These are phyloP conservation scores for Ogataea hybrid DNA, from an alignment of 1,139 yeast species.

Conservation along the genomic window DNA sequence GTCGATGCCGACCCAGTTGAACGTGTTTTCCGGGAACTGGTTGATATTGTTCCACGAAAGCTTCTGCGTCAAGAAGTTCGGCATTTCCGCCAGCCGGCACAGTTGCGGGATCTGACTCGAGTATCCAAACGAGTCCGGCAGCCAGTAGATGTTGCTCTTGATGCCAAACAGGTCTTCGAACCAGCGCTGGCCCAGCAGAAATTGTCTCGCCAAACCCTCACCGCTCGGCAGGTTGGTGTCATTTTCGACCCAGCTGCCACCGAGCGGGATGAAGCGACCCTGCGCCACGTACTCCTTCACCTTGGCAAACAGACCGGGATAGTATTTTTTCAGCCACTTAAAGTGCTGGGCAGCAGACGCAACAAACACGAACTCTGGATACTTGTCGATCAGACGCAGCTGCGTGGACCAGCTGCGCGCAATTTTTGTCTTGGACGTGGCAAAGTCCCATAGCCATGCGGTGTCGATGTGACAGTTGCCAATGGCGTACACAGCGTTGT, in stretches of 20 bases:
- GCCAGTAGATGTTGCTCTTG: conserved; percentile 78
- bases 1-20: conserved; percentile 94
- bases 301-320: conserved; percentile 71
- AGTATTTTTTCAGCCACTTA: conserved; percentile 83
- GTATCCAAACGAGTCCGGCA: conserved; percentile 97
- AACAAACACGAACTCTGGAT: conserved; percentile 90
- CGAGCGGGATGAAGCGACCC: conserved; percentile 83
- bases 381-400: conserved; percentile 75
- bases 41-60: conserved; percentile 95
- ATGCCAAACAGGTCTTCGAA: conserved; percentile 75
- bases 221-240: conserved; percentile 95
- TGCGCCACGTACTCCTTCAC: conserved; percentile 65
- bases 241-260: conserved; percentile 98
- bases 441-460: conserved; percentile 98
- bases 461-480: conserved; percentile 98
- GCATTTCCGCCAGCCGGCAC: conserved; percentile 80
- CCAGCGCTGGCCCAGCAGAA: conserved; percentile 85
- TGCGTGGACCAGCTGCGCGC: conserved; percentile 97
- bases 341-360: conserved; percentile 97
- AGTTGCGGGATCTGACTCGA: conserved; percentile 94
- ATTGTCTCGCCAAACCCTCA: conserved; percentile 86
- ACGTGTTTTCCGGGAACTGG: conserved; percentile 82
- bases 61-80: conserved; percentile 86
- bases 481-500: conserved; percentile 66
- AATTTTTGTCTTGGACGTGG: conserved; percentile 87